Conservation (phyloP, 441 rosid species). For the Populus hybrid region DNA sequence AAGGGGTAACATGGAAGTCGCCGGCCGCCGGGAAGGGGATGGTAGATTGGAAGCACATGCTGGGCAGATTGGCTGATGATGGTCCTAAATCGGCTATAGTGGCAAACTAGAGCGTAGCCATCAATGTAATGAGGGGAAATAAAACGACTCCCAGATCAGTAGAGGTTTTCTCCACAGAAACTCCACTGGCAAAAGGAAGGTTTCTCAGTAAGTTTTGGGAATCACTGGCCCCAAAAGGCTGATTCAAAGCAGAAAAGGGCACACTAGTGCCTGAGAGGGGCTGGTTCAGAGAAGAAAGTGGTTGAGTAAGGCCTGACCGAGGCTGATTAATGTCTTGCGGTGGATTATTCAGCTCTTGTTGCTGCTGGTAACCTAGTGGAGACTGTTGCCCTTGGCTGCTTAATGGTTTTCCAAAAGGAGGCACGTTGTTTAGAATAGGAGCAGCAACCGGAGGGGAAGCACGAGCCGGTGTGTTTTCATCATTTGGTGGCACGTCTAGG, state of each 20-base stretch:
- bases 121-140: not conserved
- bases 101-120: not conserved
- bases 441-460: not conserved
- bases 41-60: not conserved
- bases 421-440: not conserved
- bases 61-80: not conserved
- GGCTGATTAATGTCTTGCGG: not conserved
- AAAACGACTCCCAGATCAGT: not conserved
- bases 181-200: not conserved
- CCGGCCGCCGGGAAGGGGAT: not conserved
- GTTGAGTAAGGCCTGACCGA: not conserved
- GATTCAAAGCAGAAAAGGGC: not conserved
- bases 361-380: not conserved
- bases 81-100: not conserved
- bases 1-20: not conserved
- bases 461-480: not conserved
- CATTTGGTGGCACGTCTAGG: not conserved
- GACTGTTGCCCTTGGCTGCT: not conserved
- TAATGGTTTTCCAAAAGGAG: not conserved
- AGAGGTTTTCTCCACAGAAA: not conserved
- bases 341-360: not conserved
- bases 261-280: not conserved
- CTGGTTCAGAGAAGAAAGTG: not conserved
- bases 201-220: not conserved
- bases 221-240: not conserved